Conservation (phyloP, 768 basidiomycete genomes). For the Heimioporus sp. region DNA sequence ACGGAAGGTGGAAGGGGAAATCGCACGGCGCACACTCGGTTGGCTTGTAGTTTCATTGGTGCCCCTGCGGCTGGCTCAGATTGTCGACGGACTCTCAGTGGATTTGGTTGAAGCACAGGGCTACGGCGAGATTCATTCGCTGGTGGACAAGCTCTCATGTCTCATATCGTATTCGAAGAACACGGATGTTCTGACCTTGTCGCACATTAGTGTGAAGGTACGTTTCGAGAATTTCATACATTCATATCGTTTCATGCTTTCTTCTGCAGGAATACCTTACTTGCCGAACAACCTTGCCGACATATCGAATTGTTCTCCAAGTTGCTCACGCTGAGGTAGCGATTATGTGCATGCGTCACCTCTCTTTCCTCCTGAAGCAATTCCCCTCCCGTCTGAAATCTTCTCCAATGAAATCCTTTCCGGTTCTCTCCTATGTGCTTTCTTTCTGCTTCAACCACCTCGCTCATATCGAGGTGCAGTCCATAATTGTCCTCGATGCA, state of each 20-base stretch:
- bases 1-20: background rate
- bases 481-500: background rate
- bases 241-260: background rate
- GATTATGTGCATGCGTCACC: background rate
- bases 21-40: background rate
- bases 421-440: background rate
- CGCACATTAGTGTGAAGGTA: constrained; percentile 14
- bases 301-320: background rate
- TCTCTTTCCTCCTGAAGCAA: background rate
- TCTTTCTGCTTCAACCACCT: background rate
- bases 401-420: no score
- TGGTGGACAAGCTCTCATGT: background rate
- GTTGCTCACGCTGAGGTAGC: background rate
- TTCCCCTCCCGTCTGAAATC: no score
- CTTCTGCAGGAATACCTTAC: constrained; percentile 4
- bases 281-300: background rate
- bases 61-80: background rate
- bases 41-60: background rate
- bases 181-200: background rate
- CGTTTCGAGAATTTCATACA: background rate
- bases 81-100: background rate
- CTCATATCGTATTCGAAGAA: constrained; percentile 3
- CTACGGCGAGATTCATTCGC: background rate
- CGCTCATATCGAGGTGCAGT: background rate
- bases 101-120: background rate